Evolutionary conservation across 306 rosid species (phyloP).

Genomic region (Herpetospermum pedunculosum): DNA sequence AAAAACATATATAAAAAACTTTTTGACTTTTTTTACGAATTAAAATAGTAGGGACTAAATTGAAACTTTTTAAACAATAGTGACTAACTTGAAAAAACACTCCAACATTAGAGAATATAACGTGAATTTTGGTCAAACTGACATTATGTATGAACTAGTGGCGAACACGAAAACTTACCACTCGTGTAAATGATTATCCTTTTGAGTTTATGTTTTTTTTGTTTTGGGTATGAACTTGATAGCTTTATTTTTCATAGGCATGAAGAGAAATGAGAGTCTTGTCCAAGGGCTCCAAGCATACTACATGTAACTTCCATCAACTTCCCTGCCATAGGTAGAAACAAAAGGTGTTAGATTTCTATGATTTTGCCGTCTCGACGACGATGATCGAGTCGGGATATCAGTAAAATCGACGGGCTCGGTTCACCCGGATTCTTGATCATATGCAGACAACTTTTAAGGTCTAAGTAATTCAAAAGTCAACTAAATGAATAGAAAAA

Average conservation of each 20-base stretch:
- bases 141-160: too few species aligned
- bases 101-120: too few species aligned
- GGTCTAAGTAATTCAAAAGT: neutral
- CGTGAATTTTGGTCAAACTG: too few species aligned
- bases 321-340: slow-evolving; percentile 50
- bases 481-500: neutral
- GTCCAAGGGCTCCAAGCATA: slow-evolving; percentile 73
- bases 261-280: slow-evolving; percentile 47
- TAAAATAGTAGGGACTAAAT: neutral
- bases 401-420: neutral
- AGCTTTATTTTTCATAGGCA: slow-evolving; percentile 30
- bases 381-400: neutral
- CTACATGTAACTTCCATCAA: slow-evolving; percentile 72
- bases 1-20: too few species aligned
- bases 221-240: neutral
- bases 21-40: too few species aligned
- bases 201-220: neutral
- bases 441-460: neutral
- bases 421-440: neutral
- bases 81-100: neutral
- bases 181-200: neutral
- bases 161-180: neutral
- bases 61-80: neutral
- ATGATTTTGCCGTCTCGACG: neutral
- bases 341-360: neutral